Evolutionary conservation across 768 basidiomycete species (phyloP), one percentile per base, ranked within the genome.

Genomic region (Suillus hirtellus): DNA sequence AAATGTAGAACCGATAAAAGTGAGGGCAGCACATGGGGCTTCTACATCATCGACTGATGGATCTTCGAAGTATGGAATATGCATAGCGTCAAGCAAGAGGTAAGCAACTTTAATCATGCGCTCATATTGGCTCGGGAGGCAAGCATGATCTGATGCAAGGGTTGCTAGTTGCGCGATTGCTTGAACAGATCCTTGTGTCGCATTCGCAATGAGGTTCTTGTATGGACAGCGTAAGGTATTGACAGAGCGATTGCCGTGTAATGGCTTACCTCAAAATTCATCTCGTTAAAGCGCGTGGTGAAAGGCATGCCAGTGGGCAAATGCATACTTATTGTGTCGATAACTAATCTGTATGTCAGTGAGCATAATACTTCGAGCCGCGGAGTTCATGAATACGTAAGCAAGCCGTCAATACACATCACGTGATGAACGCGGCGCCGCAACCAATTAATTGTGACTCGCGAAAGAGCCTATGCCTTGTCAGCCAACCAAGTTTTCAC

Each of bases 351-450:
- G 2, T 24, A n/a, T 15, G 15, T 9, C 6, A 17, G 49, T 50
- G 31, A 19, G 5, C n/a, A 10, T 44, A 53, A 34, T 34, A 19
- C 19, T 5, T 34, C 5, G 4, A n/a, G 52, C 31, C 56, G 56
- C 56, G 56, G 56, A 58, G 56, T 60, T 59, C 53, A 17, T 24
- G 2, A 24, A 35, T 35, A 35, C 53, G 31, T 60, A 58, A 60
- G 34, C 24, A 8, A 19, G 17, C 6, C 8, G 59, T 71, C 58
- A 70, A 37, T 66, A 6, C 4, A 21, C 27, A 38, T 1, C 50
- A 52, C 44, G 72, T 72, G 69, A 71, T 70, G 3, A 46, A 63
- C 70, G 65, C 69, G 69, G 70, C 46, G 17, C 64, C 66, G 66
- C 60, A 59, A 35, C 61, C 58, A 64, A 55, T 42, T 59, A 53